Percentiles rank a stretch among this genome's conserved stretches.
These are phyloP conservation scores for Aspergillus japonicus DNA, from an alignment of 2,329 filamentous ascomycete species.

Conservation along the genomic window DNA sequence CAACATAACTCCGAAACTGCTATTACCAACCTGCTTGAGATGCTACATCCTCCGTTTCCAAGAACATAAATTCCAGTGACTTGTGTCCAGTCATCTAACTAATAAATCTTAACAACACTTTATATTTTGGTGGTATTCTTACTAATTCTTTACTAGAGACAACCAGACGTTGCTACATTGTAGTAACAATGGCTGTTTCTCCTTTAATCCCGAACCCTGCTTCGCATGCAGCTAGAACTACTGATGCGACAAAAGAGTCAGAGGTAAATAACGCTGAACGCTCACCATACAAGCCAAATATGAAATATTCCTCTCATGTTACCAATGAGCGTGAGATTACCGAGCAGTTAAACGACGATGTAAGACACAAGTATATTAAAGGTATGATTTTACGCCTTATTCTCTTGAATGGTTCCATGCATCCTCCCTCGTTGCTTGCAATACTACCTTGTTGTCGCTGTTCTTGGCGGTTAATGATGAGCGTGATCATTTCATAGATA, in stretches of 20 bases:
- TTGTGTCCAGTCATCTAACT: neutral
- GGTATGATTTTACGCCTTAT: conserved; percentile 47
- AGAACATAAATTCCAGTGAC: neutral
- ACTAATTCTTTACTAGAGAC: neutral
- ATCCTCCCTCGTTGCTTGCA: neutral
- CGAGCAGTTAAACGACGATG: conserved; percentile 78
- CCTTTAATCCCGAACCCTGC: conserved; percentile 43
- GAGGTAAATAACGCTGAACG: conserved; percentile 36
- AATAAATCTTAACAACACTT: neutral
- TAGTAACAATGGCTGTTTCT: conserved; percentile 41
- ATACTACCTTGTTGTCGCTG: neutral
- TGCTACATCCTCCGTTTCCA: neutral
- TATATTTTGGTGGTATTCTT: neutral
- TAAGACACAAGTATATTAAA: conserved; percentile 87
- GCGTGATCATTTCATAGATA: conserved; percentile 53
- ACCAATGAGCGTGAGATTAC: conserved; percentile 47
- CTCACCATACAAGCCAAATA: conserved; percentile 22
- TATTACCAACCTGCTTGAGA: neutral
- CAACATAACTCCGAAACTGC: conserved; percentile 30
- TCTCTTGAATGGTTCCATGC: neutral
- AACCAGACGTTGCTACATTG: neutral
- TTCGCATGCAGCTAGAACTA: conserved; percentile 32
- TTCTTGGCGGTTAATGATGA: neutral
- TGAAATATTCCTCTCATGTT: conserved; percentile 16
- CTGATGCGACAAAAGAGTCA: conserved; percentile 33